Evolutionary conservation across 495 filamentous ascomycete species (phyloP).

Genomic region (Hypoxylon fuscum): DNA sequence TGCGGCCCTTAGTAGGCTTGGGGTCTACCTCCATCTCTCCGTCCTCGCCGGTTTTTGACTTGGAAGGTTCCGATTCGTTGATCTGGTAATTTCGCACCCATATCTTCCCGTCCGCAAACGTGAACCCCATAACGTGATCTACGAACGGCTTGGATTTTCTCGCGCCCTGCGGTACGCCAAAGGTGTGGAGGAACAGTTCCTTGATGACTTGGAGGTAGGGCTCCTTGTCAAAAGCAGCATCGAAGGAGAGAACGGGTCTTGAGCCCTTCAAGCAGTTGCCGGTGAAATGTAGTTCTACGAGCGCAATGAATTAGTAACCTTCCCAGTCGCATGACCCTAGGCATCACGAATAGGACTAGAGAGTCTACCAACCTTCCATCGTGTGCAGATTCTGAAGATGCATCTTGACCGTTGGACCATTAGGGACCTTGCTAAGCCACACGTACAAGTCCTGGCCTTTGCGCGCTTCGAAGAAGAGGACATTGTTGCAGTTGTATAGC

Average conservation of each 20-base stretch:
- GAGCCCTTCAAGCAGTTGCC: constrained; percentile 97
- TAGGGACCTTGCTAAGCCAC: constrained; percentile 93
- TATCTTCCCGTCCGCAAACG: constrained; percentile 91
- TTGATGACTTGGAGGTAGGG: constrained; percentile 77
- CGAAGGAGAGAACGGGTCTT: constrained; percentile 94
- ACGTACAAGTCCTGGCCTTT: constrained; percentile 95
- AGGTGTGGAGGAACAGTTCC: constrained; percentile 90
- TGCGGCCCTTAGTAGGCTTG: constrained; percentile 47
- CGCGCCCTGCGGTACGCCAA: constrained; percentile 88
- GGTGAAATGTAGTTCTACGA: constrained; percentile 85
- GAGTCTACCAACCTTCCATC: constrained; percentile 38
- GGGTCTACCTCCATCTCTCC: constrained; percentile 42
- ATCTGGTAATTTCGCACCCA: constrained; percentile 97
- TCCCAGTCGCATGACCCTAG: neutral
- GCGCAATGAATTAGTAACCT: constrained; percentile 8
- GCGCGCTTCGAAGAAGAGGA: constrained; percentile 94
- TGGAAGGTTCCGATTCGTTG: constrained; percentile 75
- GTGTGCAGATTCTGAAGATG: constrained; percentile 71
- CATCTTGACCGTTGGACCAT: constrained; percentile 84
- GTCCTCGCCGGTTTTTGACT: constrained; percentile 50
- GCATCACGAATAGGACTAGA: neutral
- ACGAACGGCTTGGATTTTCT: constrained; percentile 94
- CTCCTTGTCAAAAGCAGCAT: constrained; percentile 79
- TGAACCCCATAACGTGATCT: constrained; percentile 94
- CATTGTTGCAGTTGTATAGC: constrained; percentile 98